Percentiles rank a stretch among this genome's conserved stretches.
These are phyloP conservation scores for Brassica cretica DNA, from an alignment of 345 rosid species.

Conservation along the genomic window DNA sequence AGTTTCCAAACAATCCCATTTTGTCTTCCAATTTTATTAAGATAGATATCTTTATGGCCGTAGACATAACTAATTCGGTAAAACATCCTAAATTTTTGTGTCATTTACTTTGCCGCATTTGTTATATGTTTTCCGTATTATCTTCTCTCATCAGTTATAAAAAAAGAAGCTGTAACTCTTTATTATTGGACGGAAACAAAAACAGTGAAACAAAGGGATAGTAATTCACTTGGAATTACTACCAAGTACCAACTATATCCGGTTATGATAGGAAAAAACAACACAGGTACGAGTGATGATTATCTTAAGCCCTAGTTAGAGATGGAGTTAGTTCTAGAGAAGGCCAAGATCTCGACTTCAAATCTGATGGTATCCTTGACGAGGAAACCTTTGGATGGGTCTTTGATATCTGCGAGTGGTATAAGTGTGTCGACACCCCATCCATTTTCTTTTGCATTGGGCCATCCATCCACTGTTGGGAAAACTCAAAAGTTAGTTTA, in stretches of 20 bases:
- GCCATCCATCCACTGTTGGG: background rate
- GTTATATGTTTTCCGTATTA: too few species aligned
- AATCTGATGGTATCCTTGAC: background rate
- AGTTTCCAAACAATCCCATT: too few species aligned
- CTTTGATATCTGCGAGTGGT: background rate
- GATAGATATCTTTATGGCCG: too few species aligned
- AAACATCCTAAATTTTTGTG: background rate
- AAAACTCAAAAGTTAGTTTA: background rate
- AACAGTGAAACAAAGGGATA: background rate
- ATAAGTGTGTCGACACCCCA: background rate
- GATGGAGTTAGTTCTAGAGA: background rate
- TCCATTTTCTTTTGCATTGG: background rate
- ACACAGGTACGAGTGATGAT: background rate
- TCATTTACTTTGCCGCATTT: background rate
- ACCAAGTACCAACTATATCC: background rate
- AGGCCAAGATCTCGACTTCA: background rate
- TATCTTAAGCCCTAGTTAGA: background rate
- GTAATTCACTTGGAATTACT: background rate
- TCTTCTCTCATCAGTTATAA: background rate
- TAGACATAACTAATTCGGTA: background rate
- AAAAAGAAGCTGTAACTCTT: background rate
- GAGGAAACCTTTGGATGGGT: background rate
- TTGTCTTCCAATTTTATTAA: too few species aligned
- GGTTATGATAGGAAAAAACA: background rate
- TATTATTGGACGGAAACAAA: background rate